Percentiles rank a stretch among this genome's conserved stretches.
phyloP scores from a whole-genome alignment of 495 filamentous ascomycete species.

The Daldinia vernicosa region DNA sequence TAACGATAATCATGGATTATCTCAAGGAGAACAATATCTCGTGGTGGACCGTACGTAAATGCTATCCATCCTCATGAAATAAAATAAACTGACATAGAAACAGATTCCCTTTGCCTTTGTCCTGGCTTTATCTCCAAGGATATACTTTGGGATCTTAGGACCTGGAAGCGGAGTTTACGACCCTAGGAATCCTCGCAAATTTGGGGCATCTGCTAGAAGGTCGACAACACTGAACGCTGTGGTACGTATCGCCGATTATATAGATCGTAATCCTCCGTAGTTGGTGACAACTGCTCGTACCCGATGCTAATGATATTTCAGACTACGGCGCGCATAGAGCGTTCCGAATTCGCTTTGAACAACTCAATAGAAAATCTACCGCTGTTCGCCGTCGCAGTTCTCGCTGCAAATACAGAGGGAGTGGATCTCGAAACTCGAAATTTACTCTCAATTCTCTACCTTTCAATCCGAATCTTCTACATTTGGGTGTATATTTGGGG shows the following conservation, averaged over 20 bases:
- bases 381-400: constrained; percentile 4
- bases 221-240: background rate
- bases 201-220: background rate
- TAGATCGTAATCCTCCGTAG: background rate
- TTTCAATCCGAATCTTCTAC: background rate
- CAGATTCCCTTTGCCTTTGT: constrained; percentile 1
- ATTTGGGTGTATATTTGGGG: constrained; percentile 20
- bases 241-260: background rate
- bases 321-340: background rate
- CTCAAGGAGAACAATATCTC: background rate
- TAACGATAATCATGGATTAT: background rate
- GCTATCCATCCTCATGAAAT: background rate
- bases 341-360: constrained; percentile 3
- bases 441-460: background rate
- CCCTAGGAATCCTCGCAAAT: background rate
- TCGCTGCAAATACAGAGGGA: constrained; percentile 1
- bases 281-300: background rate
- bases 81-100: background rate
- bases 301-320: background rate
- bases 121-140: constrained; percentile 1
- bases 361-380: constrained; percentile 9
- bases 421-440: background rate
- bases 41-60: constrained; percentile 1
- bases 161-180: background rate
- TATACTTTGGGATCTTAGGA: background rate